A percentile compares a stretch with the other conserved stretches of the same genome.
phyloP scores from a whole-genome alignment of 139 green algal genomes.

The Tetradesmus lagerheimii region DNA sequence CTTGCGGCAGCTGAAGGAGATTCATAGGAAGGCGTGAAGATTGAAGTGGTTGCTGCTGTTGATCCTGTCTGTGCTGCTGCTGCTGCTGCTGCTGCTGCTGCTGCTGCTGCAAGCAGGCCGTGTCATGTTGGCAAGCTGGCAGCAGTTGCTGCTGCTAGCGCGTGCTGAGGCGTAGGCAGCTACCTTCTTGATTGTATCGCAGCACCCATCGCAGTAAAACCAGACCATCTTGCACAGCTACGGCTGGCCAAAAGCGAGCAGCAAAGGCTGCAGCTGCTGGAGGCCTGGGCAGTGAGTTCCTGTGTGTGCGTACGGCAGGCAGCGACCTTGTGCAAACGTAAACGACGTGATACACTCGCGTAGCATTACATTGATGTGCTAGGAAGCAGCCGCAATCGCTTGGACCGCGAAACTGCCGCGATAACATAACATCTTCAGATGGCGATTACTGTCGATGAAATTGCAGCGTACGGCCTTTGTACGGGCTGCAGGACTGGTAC shows the following conservation, averaged over 20 bases:
- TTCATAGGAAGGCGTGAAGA: too few relatives aligned
- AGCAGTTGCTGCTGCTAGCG: neutral
- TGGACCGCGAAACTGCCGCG: neutral
- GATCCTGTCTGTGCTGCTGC: neutral
- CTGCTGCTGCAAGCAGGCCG: neutral
- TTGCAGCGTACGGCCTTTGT: too few relatives aligned
- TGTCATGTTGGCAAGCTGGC: neutral
- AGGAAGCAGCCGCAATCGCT: neutral
- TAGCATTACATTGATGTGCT: neutral
- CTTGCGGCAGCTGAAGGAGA: too few relatives aligned
- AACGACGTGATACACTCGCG: too few relatives aligned
- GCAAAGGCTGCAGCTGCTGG: neutral
- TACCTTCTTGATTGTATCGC: constrained; percentile 94
- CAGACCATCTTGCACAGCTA: constrained; percentile 76
- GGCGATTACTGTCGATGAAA: too few relatives aligned
- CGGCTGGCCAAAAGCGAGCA: neutral
- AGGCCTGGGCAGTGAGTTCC: neutral
- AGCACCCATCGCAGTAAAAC: constrained; percentile 94
- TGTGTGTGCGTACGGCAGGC: neutral
- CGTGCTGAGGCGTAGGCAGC: too few relatives aligned
- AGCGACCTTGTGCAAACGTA: too few relatives aligned
- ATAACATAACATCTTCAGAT: neutral
- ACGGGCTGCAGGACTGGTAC: too few relatives aligned
- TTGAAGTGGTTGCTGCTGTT: neutral
- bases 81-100: neutral